These are phyloP conservation scores for Lactarius sp. DNA, from an alignment of 768 basidiomycete genomes.

Conservation along the genomic window DNA sequence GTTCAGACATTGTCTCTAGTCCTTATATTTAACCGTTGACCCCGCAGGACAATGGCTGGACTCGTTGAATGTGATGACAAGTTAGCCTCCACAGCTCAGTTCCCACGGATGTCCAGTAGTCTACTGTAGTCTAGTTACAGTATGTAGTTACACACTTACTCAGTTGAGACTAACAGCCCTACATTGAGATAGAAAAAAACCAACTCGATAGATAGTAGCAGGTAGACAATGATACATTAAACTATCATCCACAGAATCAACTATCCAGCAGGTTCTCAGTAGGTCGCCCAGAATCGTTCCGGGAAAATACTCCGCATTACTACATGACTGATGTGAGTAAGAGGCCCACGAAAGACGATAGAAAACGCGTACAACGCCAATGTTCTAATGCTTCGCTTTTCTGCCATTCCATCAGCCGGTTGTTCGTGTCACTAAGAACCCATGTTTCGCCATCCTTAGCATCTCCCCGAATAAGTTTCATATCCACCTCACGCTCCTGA, in stretches of 20 bases:
- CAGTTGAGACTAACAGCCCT: too few relatives aligned
- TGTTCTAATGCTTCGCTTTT: slow-evolving; percentile 58
- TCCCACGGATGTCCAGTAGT: not conserved
- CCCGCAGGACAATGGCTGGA: not conserved
- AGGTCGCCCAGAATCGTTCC: slow-evolving; percentile 73
- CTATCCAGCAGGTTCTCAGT: slow-evolving; percentile 36
- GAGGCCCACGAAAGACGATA: not conserved
- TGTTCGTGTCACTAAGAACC: slow-evolving; percentile 57
- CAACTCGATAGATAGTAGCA: too few relatives aligned
- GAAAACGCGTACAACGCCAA: slow-evolving; percentile 61
- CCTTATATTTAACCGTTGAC: not conserved
- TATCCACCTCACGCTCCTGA: slow-evolving; percentile 25
- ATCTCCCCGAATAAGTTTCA: slow-evolving; percentile 22
- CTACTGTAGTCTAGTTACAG: too few relatives aligned
- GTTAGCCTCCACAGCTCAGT: not conserved
- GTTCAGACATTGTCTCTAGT: slow-evolving; percentile 17
- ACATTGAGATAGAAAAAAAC: too few relatives aligned
- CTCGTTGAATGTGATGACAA: not conserved
- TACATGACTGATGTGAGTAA: slow-evolving; percentile 27
- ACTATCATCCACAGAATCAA: not conserved
- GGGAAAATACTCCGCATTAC: slow-evolving; percentile 80
- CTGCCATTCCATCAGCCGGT: slow-evolving; percentile 64
- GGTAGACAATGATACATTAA: not conserved
- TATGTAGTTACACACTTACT: too few relatives aligned
- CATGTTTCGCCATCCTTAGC: slow-evolving; percentile 42